Base-by-base conservation (phyloP, 2,329 filamentous ascomycete genomes). In the Cladosporium sp. region DNA sequence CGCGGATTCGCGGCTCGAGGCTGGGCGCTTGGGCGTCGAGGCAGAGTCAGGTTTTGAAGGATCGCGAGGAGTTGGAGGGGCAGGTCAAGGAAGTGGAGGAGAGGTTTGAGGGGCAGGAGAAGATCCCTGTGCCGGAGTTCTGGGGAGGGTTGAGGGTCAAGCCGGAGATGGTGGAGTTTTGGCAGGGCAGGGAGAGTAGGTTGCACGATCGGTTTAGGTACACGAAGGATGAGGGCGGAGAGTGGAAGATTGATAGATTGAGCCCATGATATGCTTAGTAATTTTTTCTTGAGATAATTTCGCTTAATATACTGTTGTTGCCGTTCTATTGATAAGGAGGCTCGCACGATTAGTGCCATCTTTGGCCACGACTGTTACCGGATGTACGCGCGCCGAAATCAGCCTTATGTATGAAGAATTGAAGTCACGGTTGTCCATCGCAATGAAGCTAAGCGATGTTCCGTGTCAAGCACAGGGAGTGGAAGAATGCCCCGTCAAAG, bases 121-220 rank as follows among this genome's bases (percentile, higher is more conserved):
- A 86, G 50, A 95, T 98, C 57, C 91, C 91, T 1, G 83, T 96
- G 43, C 93, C 93, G 3, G 84, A 87, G 8, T 96, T 95, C 67
- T 98, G 93, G 93, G 93, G 93, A 25, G 93, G 93, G 0, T 66
- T 96, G 67, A 82, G 92, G 59, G 79, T 98, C 53, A 78, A 91
- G 56, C 92, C 93, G 0, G 86, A 90, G 63, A 80, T 82, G 60
- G 78, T 98, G 42, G 93, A 98, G 77, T 98, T 98, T 67, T 98
- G 93, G 81, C 91, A 96, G 75, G 93, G 93, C 2, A 80, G 93
- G 61, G 80, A 88, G 65, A 95, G 85, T 71, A 78, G 93, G 53
- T 72, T 98, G 68, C 93, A 98, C 71, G 93, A 98, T 75, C 85
- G 93, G 19, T 97, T 98, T 67, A 79, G 84, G 54, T 97, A 96